A percentile compares a stretch with the other conserved stretches of the same genome.
Evolutionary conservation across 495 filamentous ascomycete species (phyloP).

Genomic region (Neurospora sp.): DNA sequence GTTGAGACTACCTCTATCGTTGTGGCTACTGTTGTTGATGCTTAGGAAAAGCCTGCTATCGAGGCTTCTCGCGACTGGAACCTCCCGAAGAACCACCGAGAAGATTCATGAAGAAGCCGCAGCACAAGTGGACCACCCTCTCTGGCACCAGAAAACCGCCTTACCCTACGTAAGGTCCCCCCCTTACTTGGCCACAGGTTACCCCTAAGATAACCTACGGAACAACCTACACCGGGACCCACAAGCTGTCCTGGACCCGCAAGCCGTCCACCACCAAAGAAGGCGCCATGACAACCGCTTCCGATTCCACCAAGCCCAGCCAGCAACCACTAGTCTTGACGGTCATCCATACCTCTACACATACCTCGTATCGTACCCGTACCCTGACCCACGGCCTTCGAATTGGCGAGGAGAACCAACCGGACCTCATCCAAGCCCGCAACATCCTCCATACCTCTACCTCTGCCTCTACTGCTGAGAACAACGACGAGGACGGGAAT

Average conservation of each 20-base stretch:
- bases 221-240: not conserved
- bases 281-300: not conserved
- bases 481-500: not conserved
- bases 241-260: not conserved
- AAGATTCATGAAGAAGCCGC: not conserved
- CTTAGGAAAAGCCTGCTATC: not conserved
- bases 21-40: not conserved
- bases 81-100: not conserved
- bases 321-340: not conserved
- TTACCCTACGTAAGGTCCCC: not conserved
- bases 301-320: not conserved
- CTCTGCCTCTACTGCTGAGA: not conserved
- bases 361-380: not conserved
- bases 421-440: not conserved
- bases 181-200: not conserved
- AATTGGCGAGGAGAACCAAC: not conserved
- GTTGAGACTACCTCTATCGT: not conserved
- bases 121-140: not conserved
- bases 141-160: not conserved
- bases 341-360: not conserved
- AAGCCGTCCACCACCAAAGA: not conserved
- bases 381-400: not conserved
- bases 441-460: not conserved
- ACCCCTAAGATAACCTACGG: not conserved
- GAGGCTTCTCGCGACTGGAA: not conserved